These are phyloP conservation scores for Chaetoscypha palmicola DNA, from an alignment of 2,329 filamentous ascomycete genomes.

Conservation along the genomic window DNA sequence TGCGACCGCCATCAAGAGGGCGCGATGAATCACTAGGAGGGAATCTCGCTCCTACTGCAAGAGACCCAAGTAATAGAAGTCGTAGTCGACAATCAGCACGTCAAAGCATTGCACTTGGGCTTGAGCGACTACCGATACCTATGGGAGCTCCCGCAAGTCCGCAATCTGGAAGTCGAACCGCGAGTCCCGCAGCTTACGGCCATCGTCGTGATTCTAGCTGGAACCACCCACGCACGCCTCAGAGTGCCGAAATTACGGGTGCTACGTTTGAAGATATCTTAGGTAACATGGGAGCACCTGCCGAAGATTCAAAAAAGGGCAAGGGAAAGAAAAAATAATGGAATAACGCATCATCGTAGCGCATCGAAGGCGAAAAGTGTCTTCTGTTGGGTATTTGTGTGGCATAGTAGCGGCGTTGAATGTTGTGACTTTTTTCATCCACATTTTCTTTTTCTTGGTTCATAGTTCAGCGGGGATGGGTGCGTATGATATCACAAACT, in stretches of 20 bases:
- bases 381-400: too few species aligned
- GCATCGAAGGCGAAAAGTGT: too few species aligned
- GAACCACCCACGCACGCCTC: background rate
- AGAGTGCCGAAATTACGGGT: background rate
- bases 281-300: background rate
- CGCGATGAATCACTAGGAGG: conserved; percentile 5
- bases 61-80: conserved; percentile 1
- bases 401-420: too few species aligned
- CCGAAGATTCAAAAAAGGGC: background rate
- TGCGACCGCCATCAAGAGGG: conserved; percentile 14
- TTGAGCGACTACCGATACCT: conserved; percentile 27
- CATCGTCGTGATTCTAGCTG: too few species aligned
- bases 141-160: background rate
- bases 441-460: too few species aligned
- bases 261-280: background rate
- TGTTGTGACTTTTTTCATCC: too few species aligned
- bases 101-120: conserved; percentile 25
- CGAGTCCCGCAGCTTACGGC: background rate
- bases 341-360: too few species aligned
- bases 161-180: background rate
- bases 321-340: background rate
- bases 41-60: background rate
- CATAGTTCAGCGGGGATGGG: too few species aligned
- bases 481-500: too few species aligned
- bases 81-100: conserved; percentile 18